A percentile compares a stretch with the other conserved stretches of the same genome.
These are phyloP conservation scores for Zygoascus bituminiphila DNA, from an alignment of 805 yeast species.

Conservation along the genomic window DNA sequence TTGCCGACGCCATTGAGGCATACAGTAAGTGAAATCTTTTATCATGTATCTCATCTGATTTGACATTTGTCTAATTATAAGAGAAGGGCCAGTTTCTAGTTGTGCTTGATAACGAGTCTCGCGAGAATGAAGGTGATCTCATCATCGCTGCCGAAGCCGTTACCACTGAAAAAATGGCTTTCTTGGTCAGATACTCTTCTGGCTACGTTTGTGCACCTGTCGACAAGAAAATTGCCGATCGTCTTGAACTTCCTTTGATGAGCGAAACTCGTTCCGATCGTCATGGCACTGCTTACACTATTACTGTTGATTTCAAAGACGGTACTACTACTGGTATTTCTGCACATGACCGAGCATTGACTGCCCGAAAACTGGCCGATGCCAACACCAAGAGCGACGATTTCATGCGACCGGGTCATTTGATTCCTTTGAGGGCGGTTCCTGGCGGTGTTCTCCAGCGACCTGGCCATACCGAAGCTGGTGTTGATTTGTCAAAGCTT, in stretches of 20 bases:
- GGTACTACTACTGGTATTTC: constrained; percentile 97
- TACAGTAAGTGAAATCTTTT: constrained; percentile 35
- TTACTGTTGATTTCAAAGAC: constrained; percentile 75
- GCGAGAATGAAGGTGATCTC: constrained; percentile 97
- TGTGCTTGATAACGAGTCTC: constrained; percentile 93
- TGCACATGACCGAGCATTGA: constrained; percentile 86
- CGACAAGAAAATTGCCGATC: constrained; percentile 67
- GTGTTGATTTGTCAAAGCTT: constrained; percentile 74
- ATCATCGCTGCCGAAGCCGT: constrained; percentile 82
- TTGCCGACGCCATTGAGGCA: constrained; percentile 66
- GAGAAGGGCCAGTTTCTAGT: constrained; percentile 74
- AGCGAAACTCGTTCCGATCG: constrained; percentile 57
- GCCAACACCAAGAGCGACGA: constrained; percentile 48
- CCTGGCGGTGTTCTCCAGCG: constrained; percentile 75
- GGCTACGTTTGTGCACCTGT: constrained; percentile 95
- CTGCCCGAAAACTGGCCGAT: constrained; percentile 65
- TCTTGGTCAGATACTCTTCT: constrained; percentile 60
- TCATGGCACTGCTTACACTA: constrained; percentile 95
- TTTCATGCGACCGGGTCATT: constrained; percentile 88
- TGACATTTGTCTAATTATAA: constrained; percentile 10
- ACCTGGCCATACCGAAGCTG: constrained; percentile 97
- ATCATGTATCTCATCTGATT: background rate
- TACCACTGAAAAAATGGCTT: constrained; percentile 87
- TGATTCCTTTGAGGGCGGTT: constrained; percentile 85
- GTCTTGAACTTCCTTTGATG: constrained; percentile 74